Evolutionary conservation across 768 basidiomycete genomes (phyloP).

Genomic region (Scleroderma bovista): DNA sequence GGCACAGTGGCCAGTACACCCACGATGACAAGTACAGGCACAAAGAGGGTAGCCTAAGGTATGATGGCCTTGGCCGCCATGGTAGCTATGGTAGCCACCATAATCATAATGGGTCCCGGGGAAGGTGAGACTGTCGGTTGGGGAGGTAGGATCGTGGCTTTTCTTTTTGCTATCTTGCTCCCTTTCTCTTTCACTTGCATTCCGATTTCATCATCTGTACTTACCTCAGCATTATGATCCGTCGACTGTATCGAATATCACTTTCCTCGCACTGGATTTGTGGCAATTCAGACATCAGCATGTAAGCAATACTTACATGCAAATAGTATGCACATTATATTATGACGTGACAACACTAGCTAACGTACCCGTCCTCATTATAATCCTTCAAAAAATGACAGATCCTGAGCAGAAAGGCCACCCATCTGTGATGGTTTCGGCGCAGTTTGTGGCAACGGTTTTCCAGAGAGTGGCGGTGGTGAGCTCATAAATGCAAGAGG

Average conservation of each 20-base stretch:
- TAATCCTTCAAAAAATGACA: slow-evolving; percentile 82
- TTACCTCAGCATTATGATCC: not conserved
- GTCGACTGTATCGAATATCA: not conserved
- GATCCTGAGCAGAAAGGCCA: slow-evolving; percentile 75
- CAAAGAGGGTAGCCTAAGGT: not conserved
- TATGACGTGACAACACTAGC: not conserved
- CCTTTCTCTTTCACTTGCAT: not conserved
- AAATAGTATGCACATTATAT: not conserved
- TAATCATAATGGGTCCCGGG: not conserved
- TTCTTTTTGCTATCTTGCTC: not conserved
- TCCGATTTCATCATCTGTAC: not conserved
- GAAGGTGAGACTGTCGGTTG: not conserved
- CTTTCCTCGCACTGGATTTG: not conserved
- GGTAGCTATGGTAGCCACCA: not conserved
- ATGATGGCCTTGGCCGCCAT: not conserved
- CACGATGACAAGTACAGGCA: not conserved
- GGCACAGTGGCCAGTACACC: slow-evolving; percentile 3
- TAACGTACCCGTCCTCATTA: slow-evolving; percentile 23
- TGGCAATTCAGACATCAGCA: not conserved
- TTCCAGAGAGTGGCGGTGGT: slow-evolving; percentile 6
- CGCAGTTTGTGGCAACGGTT: slow-evolving; percentile 9
- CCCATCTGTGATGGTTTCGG: slow-evolving; percentile 32
- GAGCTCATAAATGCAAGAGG: slow-evolving; percentile 10
- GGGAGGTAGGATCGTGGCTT: not conserved
- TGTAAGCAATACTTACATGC: not conserved